phyloP scores from a whole-genome alignment of 305 asterid species.

The Solanum chacoense region DNA sequence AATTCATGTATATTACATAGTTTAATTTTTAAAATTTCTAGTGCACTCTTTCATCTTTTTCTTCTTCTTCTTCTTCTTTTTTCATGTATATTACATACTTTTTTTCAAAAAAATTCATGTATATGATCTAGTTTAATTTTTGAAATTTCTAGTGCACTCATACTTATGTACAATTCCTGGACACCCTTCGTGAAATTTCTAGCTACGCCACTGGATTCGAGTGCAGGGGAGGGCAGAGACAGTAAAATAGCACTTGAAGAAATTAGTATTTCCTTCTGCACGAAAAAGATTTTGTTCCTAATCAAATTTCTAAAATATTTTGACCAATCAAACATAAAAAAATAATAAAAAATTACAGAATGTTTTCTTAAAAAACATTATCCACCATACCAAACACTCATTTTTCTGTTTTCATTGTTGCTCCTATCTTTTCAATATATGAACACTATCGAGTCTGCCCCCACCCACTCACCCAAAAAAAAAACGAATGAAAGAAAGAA shows the following conservation, averaged over 20 bases:
- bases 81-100: too few species aligned
- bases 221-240: not conserved
- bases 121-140: too few species aligned
- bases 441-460: not conserved
- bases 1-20: too few species aligned
- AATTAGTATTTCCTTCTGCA: not conserved
- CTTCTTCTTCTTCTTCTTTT: too few species aligned
- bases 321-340: not conserved
- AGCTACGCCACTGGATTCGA: too few species aligned
- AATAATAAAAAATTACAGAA: fast-evolving
- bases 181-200: too few species aligned
- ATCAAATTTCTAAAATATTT: not conserved
- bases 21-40: too few species aligned
- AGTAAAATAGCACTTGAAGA: not conserved
- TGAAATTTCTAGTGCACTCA: too few species aligned
- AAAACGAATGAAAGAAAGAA: not conserved
- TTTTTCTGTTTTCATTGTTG: not conserved
- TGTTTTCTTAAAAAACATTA: fast-evolving
- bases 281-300: not conserved
- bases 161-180: too few species aligned
- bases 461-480: not conserved
- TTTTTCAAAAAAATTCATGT: too few species aligned
- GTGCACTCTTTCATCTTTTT: too few species aligned
- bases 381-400: not conserved
- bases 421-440: not conserved